Percentiles rank a stretch among this genome's conserved stretches.
Evolutionary conservation across 805 yeast species (phyloP).

Genomic region (Saccharomycopsis sp.): DNA sequence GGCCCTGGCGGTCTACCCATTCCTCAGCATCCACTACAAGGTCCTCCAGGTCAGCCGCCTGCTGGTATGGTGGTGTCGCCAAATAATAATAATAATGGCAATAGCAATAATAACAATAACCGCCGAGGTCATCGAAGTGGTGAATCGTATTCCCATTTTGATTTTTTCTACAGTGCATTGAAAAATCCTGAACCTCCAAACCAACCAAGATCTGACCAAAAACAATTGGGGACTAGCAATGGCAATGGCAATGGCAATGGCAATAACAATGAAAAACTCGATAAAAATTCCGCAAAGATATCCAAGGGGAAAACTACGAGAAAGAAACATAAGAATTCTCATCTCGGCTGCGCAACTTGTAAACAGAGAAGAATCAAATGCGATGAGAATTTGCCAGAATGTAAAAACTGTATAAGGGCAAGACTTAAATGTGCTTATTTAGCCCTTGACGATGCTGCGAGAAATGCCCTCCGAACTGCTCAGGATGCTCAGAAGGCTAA

Average conservation of each 20-base stretch:
- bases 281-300: constrained; percentile 21
- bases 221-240: constrained; percentile 22
- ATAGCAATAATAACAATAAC: constrained; percentile 16
- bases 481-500: constrained; percentile 34
- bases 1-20: no score
- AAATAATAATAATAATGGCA: no score
- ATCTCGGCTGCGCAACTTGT: constrained; percentile 68
- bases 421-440: constrained; percentile 44
- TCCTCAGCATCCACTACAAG: no score
- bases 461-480: constrained; percentile 43
- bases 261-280: background rate
- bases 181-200: constrained; percentile 34
- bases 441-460: constrained; percentile 40
- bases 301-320: constrained; percentile 29
- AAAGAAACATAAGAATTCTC: constrained; percentile 61
- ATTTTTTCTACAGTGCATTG: constrained; percentile 29
- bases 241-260: constrained; percentile 21
- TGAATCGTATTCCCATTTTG: constrained; percentile 22
- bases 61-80: no score
- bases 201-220: constrained; percentile 23
- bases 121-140: constrained; percentile 14
- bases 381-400: constrained; percentile 55
- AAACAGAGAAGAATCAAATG: constrained; percentile 57
- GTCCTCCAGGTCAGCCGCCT: no score
- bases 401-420: constrained; percentile 46